Percentiles rank a stretch among this genome's conserved stretches.
These are phyloP conservation scores for Colletotrichum sp. DNA, from an alignment of 2,329 filamentous ascomycete genomes.

Conservation along the genomic window DNA sequence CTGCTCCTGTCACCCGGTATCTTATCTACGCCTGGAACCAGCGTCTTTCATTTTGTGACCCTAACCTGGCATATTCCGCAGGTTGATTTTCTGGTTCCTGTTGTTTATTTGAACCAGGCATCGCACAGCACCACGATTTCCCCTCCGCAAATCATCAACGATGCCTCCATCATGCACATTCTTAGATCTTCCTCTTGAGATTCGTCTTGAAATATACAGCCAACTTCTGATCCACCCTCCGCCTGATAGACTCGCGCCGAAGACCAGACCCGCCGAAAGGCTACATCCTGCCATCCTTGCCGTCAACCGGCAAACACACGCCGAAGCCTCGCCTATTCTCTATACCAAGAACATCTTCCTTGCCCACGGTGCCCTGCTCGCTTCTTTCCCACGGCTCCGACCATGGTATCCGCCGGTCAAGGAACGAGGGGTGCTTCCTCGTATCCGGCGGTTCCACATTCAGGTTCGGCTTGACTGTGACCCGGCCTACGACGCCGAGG, in stretches of 20 bases:
- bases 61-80: not conserved
- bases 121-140: not conserved
- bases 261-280: slow-evolving; percentile 7
- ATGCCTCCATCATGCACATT: slow-evolving; percentile 24
- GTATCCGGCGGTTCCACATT: slow-evolving; percentile 44
- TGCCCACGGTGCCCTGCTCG: slow-evolving; percentile 44
- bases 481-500: slow-evolving; percentile 33
- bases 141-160: not conserved
- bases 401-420: slow-evolving; percentile 34
- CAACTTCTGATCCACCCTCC: slow-evolving; percentile 43
- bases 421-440: slow-evolving; percentile 30
- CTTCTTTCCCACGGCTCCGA: slow-evolving; percentile 44
- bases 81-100: not conserved
- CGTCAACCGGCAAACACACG: slow-evolving; percentile 43
- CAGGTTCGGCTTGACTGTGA: slow-evolving; percentile 46
- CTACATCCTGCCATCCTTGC: slow-evolving; percentile 45
- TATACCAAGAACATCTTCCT: slow-evolving; percentile 49
- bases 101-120: not conserved
- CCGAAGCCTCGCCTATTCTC: slow-evolving; percentile 44
- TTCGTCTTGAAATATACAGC: slow-evolving; percentile 51
- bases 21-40: not conserved
- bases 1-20: not conserved
- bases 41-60: not conserved
- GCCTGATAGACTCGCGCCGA: not conserved
- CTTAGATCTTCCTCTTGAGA: slow-evolving; percentile 47